Conservation (phyloP, 2,329 filamentous ascomycete genomes). For the Proliferodiscus dingleyae region DNA sequence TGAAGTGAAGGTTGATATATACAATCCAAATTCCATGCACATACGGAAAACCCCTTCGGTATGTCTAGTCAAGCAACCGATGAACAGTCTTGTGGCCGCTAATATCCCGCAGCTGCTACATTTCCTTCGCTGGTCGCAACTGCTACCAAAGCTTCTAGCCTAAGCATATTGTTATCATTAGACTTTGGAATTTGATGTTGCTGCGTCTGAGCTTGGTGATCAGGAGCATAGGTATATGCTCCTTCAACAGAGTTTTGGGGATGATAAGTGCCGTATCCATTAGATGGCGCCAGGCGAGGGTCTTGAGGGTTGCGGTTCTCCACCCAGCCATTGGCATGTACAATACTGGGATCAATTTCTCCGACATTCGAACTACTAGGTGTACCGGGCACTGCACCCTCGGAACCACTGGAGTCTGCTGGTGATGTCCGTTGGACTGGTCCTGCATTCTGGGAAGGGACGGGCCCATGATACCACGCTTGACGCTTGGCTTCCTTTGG, state of each 20-base stretch:
- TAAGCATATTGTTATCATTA: slow-evolving; percentile 45
- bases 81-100: not conserved
- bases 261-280: slow-evolving; percentile 29
- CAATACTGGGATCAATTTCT: slow-evolving; percentile 48
- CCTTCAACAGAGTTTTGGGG: slow-evolving; percentile 13
- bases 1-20: slow-evolving; percentile 22
- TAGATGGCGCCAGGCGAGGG: slow-evolving; percentile 8
- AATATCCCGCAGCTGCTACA: slow-evolving; percentile 31
- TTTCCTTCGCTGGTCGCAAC: slow-evolving; percentile 55
- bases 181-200: slow-evolving; percentile 28
- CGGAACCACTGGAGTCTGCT: slow-evolving; percentile 50
- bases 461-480: slow-evolving; percentile 64
- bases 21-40: slow-evolving; percentile 16
- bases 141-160: slow-evolving; percentile 59
- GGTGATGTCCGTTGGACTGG: slow-evolving; percentile 45
- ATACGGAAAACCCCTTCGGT: slow-evolving; percentile 6
- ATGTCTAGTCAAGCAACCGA: not conserved
- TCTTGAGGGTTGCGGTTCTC: slow-evolving; percentile 36
- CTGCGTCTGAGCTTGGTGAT: slow-evolving; percentile 29
- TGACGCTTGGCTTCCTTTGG: slow-evolving; percentile 60
- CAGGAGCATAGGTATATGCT: slow-evolving; percentile 24
- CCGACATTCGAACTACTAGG: slow-evolving; percentile 39
- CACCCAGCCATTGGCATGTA: slow-evolving; percentile 44
- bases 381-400: slow-evolving; percentile 48
- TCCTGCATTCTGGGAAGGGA: slow-evolving; percentile 27